phyloP scores from a whole-genome alignment of 2,329 filamentous ascomycete genomes.

The Cladophialophora immunda region DNA sequence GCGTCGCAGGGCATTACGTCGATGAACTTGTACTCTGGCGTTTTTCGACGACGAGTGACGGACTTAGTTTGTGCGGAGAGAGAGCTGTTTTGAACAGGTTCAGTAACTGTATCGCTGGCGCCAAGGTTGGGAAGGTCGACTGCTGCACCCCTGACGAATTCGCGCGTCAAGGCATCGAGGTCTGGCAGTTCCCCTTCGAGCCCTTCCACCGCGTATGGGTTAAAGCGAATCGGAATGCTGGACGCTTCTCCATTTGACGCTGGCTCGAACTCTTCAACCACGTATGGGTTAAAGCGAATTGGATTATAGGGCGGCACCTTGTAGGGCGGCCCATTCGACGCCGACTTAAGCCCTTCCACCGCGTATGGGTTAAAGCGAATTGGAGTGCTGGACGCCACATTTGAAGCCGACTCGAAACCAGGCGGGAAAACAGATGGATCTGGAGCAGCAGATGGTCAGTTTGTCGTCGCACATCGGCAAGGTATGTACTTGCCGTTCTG shows the following conservation, averaged over 20 bases:
- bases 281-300: neutral
- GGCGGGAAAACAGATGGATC: neutral
- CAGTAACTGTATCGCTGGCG: neutral
- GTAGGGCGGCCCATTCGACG: no score
- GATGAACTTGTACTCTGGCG: neutral
- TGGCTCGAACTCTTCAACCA: no score
- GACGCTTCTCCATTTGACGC: neutral
- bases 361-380: neutral
- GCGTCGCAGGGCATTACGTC: neutral
- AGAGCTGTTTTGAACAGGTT: neutral
- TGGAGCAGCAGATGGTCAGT: neutral
- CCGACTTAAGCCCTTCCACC: no score
- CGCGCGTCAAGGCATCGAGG: neutral
- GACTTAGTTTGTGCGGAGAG: neutral
- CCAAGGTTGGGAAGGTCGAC: neutral
- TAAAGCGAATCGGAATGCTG: neutral
- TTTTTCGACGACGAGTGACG: neutral
- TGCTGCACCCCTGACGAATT: neutral
- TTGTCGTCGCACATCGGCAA: neutral
- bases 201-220: neutral
- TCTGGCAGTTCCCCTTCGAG: slow-evolving; percentile 3
- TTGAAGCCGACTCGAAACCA: neutral
- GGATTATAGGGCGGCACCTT: neutral
- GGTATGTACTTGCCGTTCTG: neutral
- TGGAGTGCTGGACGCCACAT: neutral